A percentile compares a stretch with the other conserved stretches of the same genome.
Conservation (phyloP, 192 early-diverging fungal genomes). For the Thoreauomyces humboldtii region DNA sequence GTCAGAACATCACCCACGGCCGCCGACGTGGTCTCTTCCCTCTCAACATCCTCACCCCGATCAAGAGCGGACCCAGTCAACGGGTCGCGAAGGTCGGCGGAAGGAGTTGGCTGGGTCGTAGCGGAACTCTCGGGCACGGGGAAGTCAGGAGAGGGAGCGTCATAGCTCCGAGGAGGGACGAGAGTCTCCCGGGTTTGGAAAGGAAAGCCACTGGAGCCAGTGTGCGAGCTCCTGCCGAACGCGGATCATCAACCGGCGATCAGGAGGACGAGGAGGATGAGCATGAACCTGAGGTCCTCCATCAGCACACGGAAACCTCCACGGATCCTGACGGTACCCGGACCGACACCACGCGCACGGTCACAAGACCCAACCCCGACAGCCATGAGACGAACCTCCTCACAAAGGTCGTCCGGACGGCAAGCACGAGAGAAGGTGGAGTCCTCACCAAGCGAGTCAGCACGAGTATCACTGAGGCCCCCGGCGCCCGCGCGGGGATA, state of each 20-base stretch:
- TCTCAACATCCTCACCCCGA: constrained; percentile 42
- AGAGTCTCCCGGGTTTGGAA: neutral
- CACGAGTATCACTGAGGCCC: neutral
- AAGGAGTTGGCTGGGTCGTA: constrained; percentile 1
- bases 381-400: neutral
- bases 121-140: neutral
- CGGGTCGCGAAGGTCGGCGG: constrained; percentile 30
- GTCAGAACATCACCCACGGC: constrained; percentile 50
- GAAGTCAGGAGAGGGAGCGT: neutral
- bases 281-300: neutral
- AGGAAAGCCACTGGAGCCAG: neutral
- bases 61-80: constrained; percentile 49
- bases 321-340: neutral
- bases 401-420: neutral
- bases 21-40: constrained; percentile 53
- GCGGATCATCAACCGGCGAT: neutral
- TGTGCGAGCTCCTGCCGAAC: neutral
- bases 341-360: constrained; percentile 1
- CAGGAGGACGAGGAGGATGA: neutral
- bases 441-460: constrained; percentile 12
- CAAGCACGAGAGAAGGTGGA: neutral
- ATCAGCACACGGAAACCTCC: neutral
- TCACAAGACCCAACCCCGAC: neutral
- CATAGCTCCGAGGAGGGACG: neutral
- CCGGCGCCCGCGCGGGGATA: too few species aligned